Evolutionary conservation across 2,329 filamentous ascomycete genomes (phyloP), one percentile per base, ranked within the genome.

Genomic region (Ophiostoma novo-ulmi): DNA sequence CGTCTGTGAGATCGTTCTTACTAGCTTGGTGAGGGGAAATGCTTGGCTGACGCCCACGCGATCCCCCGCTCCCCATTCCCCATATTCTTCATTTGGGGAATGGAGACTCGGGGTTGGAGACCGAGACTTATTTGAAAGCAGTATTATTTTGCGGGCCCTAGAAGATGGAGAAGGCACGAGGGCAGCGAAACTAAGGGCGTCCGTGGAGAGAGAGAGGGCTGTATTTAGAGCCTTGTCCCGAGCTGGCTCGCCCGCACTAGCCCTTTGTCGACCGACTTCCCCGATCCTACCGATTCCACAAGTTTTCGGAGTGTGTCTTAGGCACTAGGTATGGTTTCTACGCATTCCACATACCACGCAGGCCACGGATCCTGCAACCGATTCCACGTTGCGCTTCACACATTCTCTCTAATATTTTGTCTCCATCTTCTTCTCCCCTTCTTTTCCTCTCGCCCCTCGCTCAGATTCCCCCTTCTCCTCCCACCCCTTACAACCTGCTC

Each of bases 21-120:
- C 38, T 48, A 67, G 65, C 65, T 35, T 26, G 22, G 65, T 67
- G 65, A 67, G 65, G 65, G 38, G 65, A 67, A 67, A 22, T 41
- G 38, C 65, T 35, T 31, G 6, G 65, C 36, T 44, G 38, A 17
- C n/a, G n/a, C 39, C 36, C 64, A 67, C 64, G 36, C 64, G 64
- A 39, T 67, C 64, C 65, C n/a, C 63, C 63, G 63, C 63, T 38
- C 35, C 39, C n/a, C 22, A 31, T 67, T 48, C 65, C 38, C 63
- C 63, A 31, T 65, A 39, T n/a, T 39, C n/a, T 20, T 20, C n/a
- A 39, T 7, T 22, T 36, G n/a, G 22, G n/a, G 36, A 17, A 17
- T 67, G 65, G 65, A 14, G 22, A 39, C 36, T 67, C 65, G 65
- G 65, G 65, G 65, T 67, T 44, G 39, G n/a, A 41, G 39, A 48